A percentile compares a stretch with the other conserved stretches of the same genome.
phyloP scores from a whole-genome alignment of 805 yeast genomes.

The Saturnispora bothae region DNA sequence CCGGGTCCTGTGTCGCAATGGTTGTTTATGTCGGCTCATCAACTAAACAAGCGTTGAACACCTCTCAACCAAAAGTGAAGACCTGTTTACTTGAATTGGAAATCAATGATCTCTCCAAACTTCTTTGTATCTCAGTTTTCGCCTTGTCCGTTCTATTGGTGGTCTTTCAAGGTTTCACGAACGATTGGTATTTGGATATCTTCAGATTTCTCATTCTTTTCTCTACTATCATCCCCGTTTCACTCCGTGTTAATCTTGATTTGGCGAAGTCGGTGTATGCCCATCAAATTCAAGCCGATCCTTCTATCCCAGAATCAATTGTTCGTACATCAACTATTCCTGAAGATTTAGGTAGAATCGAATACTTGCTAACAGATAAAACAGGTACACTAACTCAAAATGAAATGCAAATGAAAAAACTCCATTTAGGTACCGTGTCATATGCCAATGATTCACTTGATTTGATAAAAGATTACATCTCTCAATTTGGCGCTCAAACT shows the following conservation, averaged over 20 bases:
- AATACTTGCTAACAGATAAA: constrained; percentile 83
- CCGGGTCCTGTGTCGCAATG: constrained; percentile 84
- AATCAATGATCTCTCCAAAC: constrained; percentile 78
- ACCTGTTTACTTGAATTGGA: constrained; percentile 85
- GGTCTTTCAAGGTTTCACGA: constrained; percentile 60
- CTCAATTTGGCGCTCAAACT: constrained; percentile 19
- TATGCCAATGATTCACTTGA: constrained; percentile 91
- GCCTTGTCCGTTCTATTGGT: constrained; percentile 68
- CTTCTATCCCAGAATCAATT: constrained; percentile 69
- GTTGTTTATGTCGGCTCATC: constrained; percentile 85
- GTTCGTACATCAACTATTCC: constrained; percentile 97
- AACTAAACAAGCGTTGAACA: constrained; percentile 92
- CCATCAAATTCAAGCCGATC: constrained; percentile 85
- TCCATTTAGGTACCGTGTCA: constrained; percentile 87
- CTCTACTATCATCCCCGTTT: constrained; percentile 93
- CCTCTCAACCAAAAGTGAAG: constrained; percentile 78
- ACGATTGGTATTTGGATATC: constrained; percentile 81
- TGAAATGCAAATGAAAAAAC: constrained; percentile 91
- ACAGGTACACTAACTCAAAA: constrained; percentile 97
- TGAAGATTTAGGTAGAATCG: constrained; percentile 93
- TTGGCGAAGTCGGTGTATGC: constrained; percentile 95
- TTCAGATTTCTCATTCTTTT: constrained; percentile 85
- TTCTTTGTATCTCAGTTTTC: constrained; percentile 80
- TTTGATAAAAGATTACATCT: constrained; percentile 63
- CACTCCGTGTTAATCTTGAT: constrained; percentile 87